phyloP scores from a whole-genome alignment of 371 early-diverging fungal genomes.

The Rhizomucor miehei region DNA sequence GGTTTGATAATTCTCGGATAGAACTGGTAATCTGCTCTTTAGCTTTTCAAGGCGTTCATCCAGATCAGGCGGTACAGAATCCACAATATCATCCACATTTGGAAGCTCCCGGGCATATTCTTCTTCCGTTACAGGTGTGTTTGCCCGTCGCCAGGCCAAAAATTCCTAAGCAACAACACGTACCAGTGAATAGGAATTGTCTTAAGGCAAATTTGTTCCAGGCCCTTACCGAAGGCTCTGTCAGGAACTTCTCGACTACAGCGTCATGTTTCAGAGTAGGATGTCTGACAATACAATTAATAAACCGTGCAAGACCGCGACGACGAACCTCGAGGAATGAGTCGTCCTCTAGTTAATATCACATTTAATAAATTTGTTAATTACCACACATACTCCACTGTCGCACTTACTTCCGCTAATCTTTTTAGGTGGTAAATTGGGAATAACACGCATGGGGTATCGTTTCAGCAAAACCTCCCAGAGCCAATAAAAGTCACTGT shows the following conservation, averaged over 20 bases:
- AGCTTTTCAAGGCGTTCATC: slow-evolving; percentile 31
- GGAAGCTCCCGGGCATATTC: slow-evolving; percentile 23
- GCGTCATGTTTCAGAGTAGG: slow-evolving; percentile 67
- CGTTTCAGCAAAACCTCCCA: slow-evolving; percentile 63
- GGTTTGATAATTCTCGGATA: slow-evolving; percentile 53
- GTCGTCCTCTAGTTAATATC: slow-evolving; percentile 49
- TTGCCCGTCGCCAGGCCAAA: slow-evolving; percentile 23
- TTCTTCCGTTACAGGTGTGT: slow-evolving; percentile 30
- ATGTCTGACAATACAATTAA: slow-evolving; percentile 71
- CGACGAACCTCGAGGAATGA: slow-evolving; percentile 68
- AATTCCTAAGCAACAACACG: slow-evolving; percentile 22
- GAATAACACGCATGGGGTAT: slow-evolving; percentile 75
- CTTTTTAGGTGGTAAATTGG: slow-evolving; percentile 66
- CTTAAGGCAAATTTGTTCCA: not conserved
- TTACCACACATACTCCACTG: not conserved
- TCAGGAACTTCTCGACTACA: slow-evolving; percentile 59
- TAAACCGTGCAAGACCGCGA: slow-evolving; percentile 67
- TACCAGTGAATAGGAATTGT: not conserved
- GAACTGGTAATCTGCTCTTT: slow-evolving; percentile 22
- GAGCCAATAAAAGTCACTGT: slow-evolving; percentile 86
- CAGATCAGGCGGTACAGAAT: slow-evolving; percentile 37
- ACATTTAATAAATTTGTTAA: not conserved
- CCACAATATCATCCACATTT: slow-evolving; percentile 11
- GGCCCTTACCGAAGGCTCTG: slow-evolving; percentile 57
- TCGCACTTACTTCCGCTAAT: slow-evolving; percentile 36